Conservation (phyloP, 495 filamentous ascomycete genomes). For the Thermothielavioides terrestris region DNA sequence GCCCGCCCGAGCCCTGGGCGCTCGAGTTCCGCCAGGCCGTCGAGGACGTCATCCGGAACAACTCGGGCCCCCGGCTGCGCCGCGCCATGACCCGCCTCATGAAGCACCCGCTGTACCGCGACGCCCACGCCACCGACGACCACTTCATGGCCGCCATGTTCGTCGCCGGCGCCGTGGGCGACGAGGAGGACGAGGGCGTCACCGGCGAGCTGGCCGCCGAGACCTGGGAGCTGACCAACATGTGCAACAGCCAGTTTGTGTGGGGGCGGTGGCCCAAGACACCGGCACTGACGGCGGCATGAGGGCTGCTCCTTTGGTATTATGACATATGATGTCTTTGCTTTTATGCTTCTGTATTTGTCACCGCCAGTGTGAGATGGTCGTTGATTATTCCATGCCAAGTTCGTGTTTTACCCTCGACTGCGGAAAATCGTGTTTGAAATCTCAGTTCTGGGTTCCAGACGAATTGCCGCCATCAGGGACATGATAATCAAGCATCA, state of each 20-base stretch:
- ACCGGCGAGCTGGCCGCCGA: conserved; percentile 43
- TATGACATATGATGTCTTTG: no score
- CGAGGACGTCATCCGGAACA: conserved; percentile 35
- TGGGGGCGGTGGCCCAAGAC: conserved; percentile 22
- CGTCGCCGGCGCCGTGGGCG: conserved; percentile 33
- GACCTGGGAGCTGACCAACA: conserved; percentile 56
- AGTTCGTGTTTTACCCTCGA: no score
- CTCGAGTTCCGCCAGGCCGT: conserved; percentile 49
- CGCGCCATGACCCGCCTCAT: conserved; percentile 47
- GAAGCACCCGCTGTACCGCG: conserved; percentile 51
- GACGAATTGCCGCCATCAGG: no score
- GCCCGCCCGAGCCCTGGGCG: conserved; percentile 46
- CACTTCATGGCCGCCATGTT: conserved; percentile 54
- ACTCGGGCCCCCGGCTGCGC: conserved; percentile 36
- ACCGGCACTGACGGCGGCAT: neutral
- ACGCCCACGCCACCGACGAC: conserved; percentile 57
- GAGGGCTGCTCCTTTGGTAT: no score
- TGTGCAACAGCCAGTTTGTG: conserved; percentile 56
- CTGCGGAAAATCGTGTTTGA: no score
- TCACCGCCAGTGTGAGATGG: no score
- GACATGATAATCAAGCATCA: no score
- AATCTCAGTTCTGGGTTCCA: no score
- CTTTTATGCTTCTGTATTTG: no score
- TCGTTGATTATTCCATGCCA: no score
- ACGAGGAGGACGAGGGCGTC: conserved; percentile 39